Conservation (phyloP, 306 rosid genomes). For the Rubus parviflorus region DNA sequence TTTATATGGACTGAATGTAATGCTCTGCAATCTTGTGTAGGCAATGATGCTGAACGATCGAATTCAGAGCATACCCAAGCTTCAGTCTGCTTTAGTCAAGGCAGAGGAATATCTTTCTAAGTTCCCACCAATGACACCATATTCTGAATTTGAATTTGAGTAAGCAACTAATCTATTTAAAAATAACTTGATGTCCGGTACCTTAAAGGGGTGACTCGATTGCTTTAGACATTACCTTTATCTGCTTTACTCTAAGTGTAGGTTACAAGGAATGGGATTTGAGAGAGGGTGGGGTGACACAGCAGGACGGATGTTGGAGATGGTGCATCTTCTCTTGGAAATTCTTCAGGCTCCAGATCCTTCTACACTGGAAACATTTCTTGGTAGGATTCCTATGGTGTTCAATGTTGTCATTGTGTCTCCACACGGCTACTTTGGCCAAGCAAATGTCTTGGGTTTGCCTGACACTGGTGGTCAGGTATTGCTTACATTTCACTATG, state of each 20-base stretch:
- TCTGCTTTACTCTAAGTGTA: slow-evolving; percentile 22
- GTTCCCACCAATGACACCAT: slow-evolving; percentile 40
- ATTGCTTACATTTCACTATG: slow-evolving; percentile 18
- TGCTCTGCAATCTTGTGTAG: slow-evolving; percentile 37
- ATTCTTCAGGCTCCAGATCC: slow-evolving; percentile 87
- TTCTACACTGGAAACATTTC: slow-evolving; percentile 75
- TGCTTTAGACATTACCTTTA: not conserved
- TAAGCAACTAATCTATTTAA: slow-evolving; percentile 26
- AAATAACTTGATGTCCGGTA: not conserved
- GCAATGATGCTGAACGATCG: slow-evolving; percentile 83
- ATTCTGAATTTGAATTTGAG: slow-evolving; percentile 66
- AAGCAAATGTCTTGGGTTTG: slow-evolving; percentile 93
- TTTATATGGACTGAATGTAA: not conserved
- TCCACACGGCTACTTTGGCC: slow-evolving; percentile 93
- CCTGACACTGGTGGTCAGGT: slow-evolving; percentile 99
- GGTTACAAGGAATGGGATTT: slow-evolving; percentile 82
- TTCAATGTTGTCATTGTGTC: slow-evolving; percentile 87
- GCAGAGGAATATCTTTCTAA: slow-evolving; percentile 76
- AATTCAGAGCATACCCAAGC: slow-evolving; percentile 55
- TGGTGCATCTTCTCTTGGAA: slow-evolving; percentile 71
- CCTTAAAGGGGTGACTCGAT: not conserved
- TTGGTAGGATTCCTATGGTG: slow-evolving; percentile 92
- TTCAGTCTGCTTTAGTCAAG: slow-evolving; percentile 70
- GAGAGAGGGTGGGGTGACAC: slow-evolving; percentile 88
- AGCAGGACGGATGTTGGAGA: slow-evolving; percentile 49